A percentile compares a stretch with the other conserved stretches of the same genome.
Conservation (phyloP, 2,329 filamentous ascomycete species). For the Talaromyces marneffei region DNA sequence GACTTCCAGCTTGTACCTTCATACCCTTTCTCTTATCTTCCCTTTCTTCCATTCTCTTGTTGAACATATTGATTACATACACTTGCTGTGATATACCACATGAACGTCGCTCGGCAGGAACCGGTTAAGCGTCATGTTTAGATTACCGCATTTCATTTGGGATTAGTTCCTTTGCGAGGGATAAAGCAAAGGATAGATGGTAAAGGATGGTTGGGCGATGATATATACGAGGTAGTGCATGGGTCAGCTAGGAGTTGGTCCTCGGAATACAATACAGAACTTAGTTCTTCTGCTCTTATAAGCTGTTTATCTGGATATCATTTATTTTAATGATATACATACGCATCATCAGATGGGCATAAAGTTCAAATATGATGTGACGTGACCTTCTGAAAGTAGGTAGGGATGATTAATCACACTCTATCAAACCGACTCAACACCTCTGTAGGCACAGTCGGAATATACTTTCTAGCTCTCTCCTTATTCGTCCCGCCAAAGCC, state of each 20-base stretch:
- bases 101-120: constrained; percentile 1
- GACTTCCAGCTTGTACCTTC: background rate
- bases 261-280: background rate
- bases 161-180: background rate
- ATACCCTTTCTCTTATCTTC: background rate
- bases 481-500: constrained; percentile 89
- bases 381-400: too few species aligned
- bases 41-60: background rate
- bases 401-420: constrained; percentile 20
- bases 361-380: too few species aligned
- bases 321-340: too few species aligned
- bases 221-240: background rate
- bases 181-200: background rate
- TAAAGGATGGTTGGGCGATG: background rate
- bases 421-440: constrained; percentile 82
- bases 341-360: background rate
- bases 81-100: background rate
- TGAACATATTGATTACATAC: background rate
- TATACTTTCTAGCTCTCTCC: constrained; percentile 90
- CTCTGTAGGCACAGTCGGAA: constrained; percentile 88
- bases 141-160: background rate
- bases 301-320: background rate
- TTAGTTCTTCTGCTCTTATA: background rate
- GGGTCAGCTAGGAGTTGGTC: background rate
- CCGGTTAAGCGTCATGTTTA: constrained; percentile 3